A percentile compares a stretch with the other conserved stretches of the same genome.
These are phyloP conservation scores for Diaporthe vexans DNA, from an alignment of 2,329 filamentous ascomycete genomes.

Conservation along the genomic window DNA sequence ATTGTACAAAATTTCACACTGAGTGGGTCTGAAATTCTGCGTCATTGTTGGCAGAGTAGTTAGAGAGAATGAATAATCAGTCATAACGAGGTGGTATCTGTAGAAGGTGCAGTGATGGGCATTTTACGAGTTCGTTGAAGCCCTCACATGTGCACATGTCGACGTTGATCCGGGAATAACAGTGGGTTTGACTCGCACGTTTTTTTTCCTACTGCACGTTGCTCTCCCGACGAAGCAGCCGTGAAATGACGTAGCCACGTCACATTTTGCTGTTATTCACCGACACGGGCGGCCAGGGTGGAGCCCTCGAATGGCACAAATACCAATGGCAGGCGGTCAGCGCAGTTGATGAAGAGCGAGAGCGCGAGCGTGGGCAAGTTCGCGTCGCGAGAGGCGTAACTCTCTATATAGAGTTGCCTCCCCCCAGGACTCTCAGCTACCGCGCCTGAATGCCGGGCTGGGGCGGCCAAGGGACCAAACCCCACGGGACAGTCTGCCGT, in stretches of 20 bases:
- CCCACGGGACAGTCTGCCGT: constrained; percentile 8
- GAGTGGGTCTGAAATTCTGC: background rate
- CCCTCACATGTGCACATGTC: background rate
- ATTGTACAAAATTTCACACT: too few relatives aligned
- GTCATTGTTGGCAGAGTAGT: background rate
- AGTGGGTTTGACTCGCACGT: background rate
- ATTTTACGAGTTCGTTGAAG: too few relatives aligned
- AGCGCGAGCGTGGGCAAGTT: constrained; percentile 1
- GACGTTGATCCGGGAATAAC: background rate
- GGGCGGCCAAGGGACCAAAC: constrained; percentile 19
- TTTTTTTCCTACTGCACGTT: background rate
- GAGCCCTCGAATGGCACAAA: background rate
- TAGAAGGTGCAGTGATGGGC: too few relatives aligned
- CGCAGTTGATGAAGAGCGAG: background rate
- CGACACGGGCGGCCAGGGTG: background rate
- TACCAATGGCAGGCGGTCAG: background rate
- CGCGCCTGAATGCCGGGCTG: constrained; percentile 22
- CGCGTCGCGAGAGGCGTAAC: constrained; percentile 7
- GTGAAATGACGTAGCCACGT: constrained; percentile 8
- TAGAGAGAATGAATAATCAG: background rate
- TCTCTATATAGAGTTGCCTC: too few relatives aligned
- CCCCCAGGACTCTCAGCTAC: background rate
- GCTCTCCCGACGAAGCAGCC: background rate
- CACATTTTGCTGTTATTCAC: background rate
- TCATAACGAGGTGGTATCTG: background rate